These are phyloP conservation scores for Pseudocercospora fuligena DNA, from an alignment of 2,329 filamentous ascomycete genomes.

Conservation along the genomic window DNA sequence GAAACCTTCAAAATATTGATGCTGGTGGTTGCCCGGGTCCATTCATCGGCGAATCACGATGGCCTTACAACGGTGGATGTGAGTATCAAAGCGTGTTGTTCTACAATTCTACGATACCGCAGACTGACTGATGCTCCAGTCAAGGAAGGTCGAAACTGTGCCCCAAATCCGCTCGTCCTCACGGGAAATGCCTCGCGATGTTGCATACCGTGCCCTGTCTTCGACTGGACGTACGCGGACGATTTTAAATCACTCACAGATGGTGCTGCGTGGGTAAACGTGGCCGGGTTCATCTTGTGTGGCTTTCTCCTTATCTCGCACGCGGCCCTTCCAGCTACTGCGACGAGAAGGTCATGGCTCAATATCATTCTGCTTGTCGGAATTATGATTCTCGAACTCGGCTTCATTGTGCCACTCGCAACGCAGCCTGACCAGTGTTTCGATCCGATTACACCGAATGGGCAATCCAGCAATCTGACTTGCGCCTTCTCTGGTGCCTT, in stretches of 20 bases:
- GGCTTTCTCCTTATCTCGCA: constrained; percentile 77
- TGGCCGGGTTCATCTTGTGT: constrained; percentile 71
- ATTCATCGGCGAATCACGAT: constrained; percentile 33
- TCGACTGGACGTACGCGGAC: constrained; percentile 70
- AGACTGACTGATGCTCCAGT: constrained; percentile 16
- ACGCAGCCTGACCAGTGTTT: constrained; percentile 75
- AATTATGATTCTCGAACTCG: constrained; percentile 76
- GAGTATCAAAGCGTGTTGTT: constrained; percentile 6
- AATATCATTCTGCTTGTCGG: constrained; percentile 77
- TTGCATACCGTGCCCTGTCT: constrained; percentile 83
- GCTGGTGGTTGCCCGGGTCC: constrained; percentile 34
- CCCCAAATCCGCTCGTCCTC: constrained; percentile 31
- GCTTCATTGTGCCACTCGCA: constrained; percentile 80
- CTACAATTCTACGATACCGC: neutral
- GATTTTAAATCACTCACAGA: constrained; percentile 60
- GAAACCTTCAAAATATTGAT: constrained; percentile 26
- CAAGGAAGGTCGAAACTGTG: constrained; percentile 33
- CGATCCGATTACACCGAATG: constrained; percentile 82
- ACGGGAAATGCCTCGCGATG: constrained; percentile 52
- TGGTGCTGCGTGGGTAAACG: constrained; percentile 79
- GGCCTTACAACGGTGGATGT: constrained; percentile 35
- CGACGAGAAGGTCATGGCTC: constrained; percentile 82
- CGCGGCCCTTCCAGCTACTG: constrained; percentile 74
- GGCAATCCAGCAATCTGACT: constrained; percentile 73
- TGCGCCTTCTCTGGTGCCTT: constrained; percentile 83